phyloP scores from a whole-genome alignment of 345 rosid species.

The Populus davidiana region DNA sequence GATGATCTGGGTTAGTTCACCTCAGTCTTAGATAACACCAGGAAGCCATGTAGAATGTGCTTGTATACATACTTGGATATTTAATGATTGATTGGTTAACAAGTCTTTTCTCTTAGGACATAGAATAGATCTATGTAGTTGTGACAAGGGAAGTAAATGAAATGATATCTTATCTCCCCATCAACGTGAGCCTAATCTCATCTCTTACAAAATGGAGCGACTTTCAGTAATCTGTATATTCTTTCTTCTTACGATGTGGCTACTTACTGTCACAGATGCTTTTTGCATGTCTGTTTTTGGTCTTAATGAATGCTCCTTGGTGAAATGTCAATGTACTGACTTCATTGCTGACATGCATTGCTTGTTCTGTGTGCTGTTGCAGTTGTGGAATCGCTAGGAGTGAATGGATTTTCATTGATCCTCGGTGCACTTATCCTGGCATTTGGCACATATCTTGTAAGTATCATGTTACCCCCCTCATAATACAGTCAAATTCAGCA shows the following conservation, averaged over 20 bases:
- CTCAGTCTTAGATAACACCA: background rate
- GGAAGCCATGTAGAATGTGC: background rate
- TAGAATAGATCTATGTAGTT: background rate
- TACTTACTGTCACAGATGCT: background rate
- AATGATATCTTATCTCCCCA: too few relatives aligned
- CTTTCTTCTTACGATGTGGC: background rate
- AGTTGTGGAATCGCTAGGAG: constrained; percentile 55
- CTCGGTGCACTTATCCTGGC: constrained; percentile 38
- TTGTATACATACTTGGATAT: background rate
- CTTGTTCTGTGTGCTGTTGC: constrained; percentile 8
- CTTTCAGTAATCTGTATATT: background rate
- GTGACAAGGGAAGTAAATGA: background rate
- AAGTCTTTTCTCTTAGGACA: background rate
- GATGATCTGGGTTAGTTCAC: background rate
- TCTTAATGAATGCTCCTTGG: background rate
- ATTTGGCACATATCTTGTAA: constrained; percentile 54
- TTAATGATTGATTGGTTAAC: background rate
- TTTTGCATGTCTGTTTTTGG: background rate
- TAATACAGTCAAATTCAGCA: background rate
- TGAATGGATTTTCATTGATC: constrained; percentile 29
- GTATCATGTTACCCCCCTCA: constrained; percentile 11
- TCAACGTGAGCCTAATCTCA: too few relatives aligned
- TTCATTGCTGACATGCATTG: background rate
- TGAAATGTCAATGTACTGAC: background rate
- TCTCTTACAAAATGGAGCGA: too few relatives aligned